These are phyloP conservation scores for Colletotrichum liaoningense DNA, from an alignment of 2,329 filamentous ascomycete genomes.

Conservation along the genomic window DNA sequence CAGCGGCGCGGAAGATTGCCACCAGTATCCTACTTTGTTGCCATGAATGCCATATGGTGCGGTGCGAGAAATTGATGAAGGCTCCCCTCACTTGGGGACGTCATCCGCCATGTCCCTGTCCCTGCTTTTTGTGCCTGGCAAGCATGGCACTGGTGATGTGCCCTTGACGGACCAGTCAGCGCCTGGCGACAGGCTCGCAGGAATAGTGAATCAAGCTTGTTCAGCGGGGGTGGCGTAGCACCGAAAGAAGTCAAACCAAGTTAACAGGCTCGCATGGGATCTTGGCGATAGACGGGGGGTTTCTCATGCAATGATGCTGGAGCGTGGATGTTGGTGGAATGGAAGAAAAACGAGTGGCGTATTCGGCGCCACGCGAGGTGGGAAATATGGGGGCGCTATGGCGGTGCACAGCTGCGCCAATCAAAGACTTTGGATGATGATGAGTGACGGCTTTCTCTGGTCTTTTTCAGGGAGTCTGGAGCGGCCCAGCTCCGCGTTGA, in stretches of 20 bases:
- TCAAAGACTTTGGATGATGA: neutral
- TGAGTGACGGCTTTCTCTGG: neutral
- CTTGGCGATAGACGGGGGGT: conserved; percentile 17
- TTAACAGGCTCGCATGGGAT: conserved; percentile 16
- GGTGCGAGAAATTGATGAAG: neutral
- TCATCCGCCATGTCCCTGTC: conserved; percentile 23
- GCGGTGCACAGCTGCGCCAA: conserved; percentile 22
- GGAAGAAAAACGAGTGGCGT: conserved; percentile 1
- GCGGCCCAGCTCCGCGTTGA: neutral
- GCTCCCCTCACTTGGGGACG: conserved; percentile 8
- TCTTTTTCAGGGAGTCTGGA: neutral
- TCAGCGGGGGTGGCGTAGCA: conserved; percentile 26
- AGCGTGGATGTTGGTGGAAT: neutral
- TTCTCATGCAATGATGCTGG: conserved; percentile 3
- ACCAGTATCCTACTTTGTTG: neutral
- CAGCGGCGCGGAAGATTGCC: conserved; percentile 7
- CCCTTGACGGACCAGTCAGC: conserved; percentile 12
- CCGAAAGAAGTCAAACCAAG: neutral
- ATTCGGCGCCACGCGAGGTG: neutral
- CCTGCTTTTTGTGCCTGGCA: conserved; percentile 20
- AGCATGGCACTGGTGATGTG: conserved; percentile 12
- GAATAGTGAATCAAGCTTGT: conserved; percentile 22
- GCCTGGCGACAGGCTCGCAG: neutral
- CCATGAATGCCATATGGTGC: neutral
- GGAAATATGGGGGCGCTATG: neutral